Base-by-base conservation (phyloP, 306 rosid species). In the Heteromeles arbutifolia region DNA sequence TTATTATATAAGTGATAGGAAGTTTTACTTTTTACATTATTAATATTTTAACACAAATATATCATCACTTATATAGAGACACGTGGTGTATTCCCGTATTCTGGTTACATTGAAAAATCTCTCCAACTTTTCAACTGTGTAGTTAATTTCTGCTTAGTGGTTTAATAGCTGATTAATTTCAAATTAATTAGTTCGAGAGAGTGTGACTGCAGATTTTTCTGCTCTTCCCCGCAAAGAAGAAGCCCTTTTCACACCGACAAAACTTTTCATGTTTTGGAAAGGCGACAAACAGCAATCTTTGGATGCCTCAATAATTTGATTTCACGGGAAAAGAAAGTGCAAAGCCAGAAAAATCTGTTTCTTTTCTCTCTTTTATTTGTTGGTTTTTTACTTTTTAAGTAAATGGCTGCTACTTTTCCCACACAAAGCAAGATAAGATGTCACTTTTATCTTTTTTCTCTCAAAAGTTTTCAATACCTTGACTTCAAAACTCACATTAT, bases 271-370 rank as follows among this genome's bases (percentile, higher is more conserved):
- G 56, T 39, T 53, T 48, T 13, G 15, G 57, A 76, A 68, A 29
- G 66, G 65, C 34, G 44, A 77, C 79, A 17, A 12, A 45, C 81
- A 66, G 22, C 76, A 52, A 63, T 80, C 74, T 48, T 71, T 53
- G 62, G 83, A 74, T 77, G 83, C 85, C 67, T 61, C 61, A 65
- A 71, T 86, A 74, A 78, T 57, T 74, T 54, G 76, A 78, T 57
- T 74, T 44, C 80, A 78, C 63, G 28, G 75, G 50, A 72, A 64
- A 75, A 73, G 69, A 34, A 6, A 34, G 70, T 52, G 14, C 8
- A 69, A 59, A 53, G 65, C 8, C 32, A 25, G 64, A 37, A 62
- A 34, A 24, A 73, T 69, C 31, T 22, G 45, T 39, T 53, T 69
- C 4, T 64, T 57, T 59, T 37, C 37, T 26, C 25, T 13, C 4